A percentile compares a stretch with the other conserved stretches of the same genome.
Evolutionary conservation across 1,139 yeast genomes (phyloP).

Genomic region (Hemisphaericaspora lyxosophila): DNA sequence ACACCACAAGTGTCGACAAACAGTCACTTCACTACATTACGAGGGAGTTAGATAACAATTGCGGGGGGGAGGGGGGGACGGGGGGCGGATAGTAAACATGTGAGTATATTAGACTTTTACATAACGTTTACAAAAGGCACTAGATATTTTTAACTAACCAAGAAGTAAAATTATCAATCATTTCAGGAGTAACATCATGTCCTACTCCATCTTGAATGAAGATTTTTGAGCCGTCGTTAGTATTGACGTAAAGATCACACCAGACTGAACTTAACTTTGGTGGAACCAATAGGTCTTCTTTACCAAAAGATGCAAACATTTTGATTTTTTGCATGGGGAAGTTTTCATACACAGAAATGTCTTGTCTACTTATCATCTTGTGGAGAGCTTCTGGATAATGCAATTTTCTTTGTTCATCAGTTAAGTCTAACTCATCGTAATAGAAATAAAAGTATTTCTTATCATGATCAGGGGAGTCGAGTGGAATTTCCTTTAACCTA

Average conservation of each 20-base stretch:
- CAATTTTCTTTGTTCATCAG: constrained; percentile 22
- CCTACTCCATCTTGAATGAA: constrained; percentile 34
- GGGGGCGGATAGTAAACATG: no score
- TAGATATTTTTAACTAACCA: constrained; percentile 29
- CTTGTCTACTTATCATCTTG: constrained; percentile 29
- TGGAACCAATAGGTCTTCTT: constrained; percentile 40
- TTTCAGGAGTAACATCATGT: constrained; percentile 36
- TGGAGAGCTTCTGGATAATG: constrained; percentile 41
- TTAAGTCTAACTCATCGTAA: constrained; percentile 37
- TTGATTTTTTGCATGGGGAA: constrained; percentile 35
- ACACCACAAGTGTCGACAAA: no score
- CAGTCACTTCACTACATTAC: no score
- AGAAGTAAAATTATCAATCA: constrained; percentile 33
- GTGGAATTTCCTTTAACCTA: constrained; percentile 25
- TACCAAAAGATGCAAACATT: constrained; percentile 41
- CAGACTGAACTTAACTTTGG: constrained; percentile 33
- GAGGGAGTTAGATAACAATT: no score
- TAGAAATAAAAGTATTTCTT: constrained; percentile 33
- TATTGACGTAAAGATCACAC: constrained; percentile 31
- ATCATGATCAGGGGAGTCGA: constrained; percentile 20
- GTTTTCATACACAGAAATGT: constrained; percentile 32
- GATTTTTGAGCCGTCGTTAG: constrained; percentile 26
- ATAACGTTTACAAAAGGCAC: neutral
- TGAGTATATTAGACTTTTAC: no score
- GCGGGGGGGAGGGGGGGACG: no score